Base-by-base conservation (phyloP, 1,284 basidiomycete species). In the Laetiporus sulphureus region DNA sequence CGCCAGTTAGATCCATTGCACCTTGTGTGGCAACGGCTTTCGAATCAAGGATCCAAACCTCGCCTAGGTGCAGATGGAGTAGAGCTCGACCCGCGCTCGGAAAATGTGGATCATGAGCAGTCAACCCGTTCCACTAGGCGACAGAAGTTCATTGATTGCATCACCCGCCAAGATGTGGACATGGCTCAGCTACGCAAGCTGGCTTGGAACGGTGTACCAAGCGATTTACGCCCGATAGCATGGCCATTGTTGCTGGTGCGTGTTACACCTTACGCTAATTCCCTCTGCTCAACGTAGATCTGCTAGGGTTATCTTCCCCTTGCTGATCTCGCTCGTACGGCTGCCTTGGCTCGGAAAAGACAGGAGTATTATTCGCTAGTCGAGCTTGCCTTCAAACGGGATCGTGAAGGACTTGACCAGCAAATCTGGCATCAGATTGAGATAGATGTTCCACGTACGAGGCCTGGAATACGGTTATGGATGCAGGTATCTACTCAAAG, bases 381-480 rank as follows among this genome's bases (percentile, higher is more conserved):
- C 3, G 80, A 91, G 52, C 72, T 94, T 15, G 87, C 95, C n/a
- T 98, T 99, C 59, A 80, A 86, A 8, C 76, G 86, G 36, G 92
- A 90, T 43, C 75, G 79, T 19, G 81, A 84, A 38, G 79, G 83
- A 0, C 72, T 93, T 15, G 93, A 97, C 63, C 90, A 92, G 57
- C 86, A 89, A 65, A 93, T 97, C 59, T 97, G 94, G 94, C 93
- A 97, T 65, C 93, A 97, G 62, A 97, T 97, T 55, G 90, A 92
- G 58, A 97, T 96, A 48, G 93, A 98, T 57, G 93, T 96, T 5
- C 94, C 93, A 6, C 73, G 93, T 34, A 98, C 94, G 25, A 70
- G 93, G 43, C 92, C 94, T 13, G 92, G 93, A n/a, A 81, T 93
- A 7, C 73, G 70, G 24, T 65, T 98, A 20, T 98, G 93, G 93